Conservation (phyloP, 495 filamentous ascomycete genomes). For the Aspergillus affinis region DNA sequence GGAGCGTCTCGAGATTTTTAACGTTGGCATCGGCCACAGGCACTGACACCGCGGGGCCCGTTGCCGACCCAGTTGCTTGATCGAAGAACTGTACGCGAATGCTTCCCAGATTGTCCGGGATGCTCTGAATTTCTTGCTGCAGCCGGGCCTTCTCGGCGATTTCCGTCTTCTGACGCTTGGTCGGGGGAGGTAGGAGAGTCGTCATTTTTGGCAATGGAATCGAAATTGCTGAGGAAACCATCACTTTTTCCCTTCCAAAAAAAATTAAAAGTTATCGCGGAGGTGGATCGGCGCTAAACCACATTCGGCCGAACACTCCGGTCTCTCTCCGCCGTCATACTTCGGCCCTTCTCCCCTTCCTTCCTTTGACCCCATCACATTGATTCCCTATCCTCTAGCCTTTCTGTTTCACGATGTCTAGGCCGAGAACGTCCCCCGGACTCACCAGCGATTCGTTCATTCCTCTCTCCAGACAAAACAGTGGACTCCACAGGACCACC, state of each 20-base stretch:
- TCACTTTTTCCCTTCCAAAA: background rate
- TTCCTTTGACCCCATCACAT: background rate
- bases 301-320: slow-evolving; percentile 17
- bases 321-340: slow-evolving; percentile 8
- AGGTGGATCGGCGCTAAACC: slow-evolving; percentile 24
- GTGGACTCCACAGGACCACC: slow-evolving; percentile 45
- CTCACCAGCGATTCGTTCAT: slow-evolving; percentile 22
- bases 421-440: slow-evolving; percentile 23
- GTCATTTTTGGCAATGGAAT: slow-evolving; percentile 59
- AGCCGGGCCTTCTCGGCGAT: slow-evolving; percentile 66
- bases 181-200: slow-evolving; percentile 83
- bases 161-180: slow-evolving; percentile 82
- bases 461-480: slow-evolving; percentile 34
- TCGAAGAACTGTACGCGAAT: slow-evolving; percentile 88
- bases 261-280: slow-evolving; percentile 26
- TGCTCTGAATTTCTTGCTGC: slow-evolving; percentile 73
- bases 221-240: background rate
- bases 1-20: slow-evolving; percentile 86
- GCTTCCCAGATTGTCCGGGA: slow-evolving; percentile 71
- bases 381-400: background rate
- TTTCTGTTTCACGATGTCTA: background rate
- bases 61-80: slow-evolving; percentile 67
- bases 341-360: slow-evolving; percentile 24
- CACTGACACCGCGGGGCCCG: slow-evolving; percentile 71
- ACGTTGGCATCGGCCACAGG: slow-evolving; percentile 82